phyloP scores from a whole-genome alignment of 1,284 basidiomycete species.

The Ganoderma lucidum region DNA sequence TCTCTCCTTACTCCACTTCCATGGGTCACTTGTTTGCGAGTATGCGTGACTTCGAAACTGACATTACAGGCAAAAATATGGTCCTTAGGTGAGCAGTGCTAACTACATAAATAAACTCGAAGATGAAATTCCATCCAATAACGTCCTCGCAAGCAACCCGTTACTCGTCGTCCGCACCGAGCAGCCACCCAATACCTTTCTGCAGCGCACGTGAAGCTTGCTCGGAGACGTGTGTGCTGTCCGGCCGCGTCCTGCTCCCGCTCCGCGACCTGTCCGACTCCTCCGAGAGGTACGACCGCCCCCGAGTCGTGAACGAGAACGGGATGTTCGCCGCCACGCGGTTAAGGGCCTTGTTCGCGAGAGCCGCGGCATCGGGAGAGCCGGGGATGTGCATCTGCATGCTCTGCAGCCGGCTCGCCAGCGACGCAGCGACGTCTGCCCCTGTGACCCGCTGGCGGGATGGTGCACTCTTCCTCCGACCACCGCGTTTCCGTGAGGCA shows the following conservation, averaged over 20 bases:
- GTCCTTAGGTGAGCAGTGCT: neutral
- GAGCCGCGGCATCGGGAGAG: slow-evolving; percentile 75
- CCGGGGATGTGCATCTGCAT: slow-evolving; percentile 59
- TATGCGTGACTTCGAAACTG: neutral
- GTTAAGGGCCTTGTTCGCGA: slow-evolving; percentile 77
- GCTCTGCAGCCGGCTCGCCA: slow-evolving; percentile 63
- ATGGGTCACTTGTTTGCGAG: neutral
- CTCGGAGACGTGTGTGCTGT: slow-evolving; percentile 68
- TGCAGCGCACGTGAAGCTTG: slow-evolving; percentile 79
- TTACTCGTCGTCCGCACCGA: slow-evolving; percentile 74
- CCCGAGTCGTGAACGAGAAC: slow-evolving; percentile 61
- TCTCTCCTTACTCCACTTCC: neutral
- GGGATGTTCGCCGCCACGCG: slow-evolving; percentile 83
- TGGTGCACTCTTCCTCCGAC: slow-evolving; percentile 14
- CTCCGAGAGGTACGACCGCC: slow-evolving; percentile 53
- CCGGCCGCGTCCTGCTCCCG: slow-evolving; percentile 49
- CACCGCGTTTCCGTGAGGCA: slow-evolving; percentile 29
- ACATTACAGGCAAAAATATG: neutral
- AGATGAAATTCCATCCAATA: neutral
- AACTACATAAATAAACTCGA: slow-evolving; percentile 9
- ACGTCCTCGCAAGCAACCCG: slow-evolving; percentile 9
- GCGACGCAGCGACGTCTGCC: slow-evolving; percentile 51
- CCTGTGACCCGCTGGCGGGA: slow-evolving; percentile 25
- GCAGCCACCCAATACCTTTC: slow-evolving; percentile 87
- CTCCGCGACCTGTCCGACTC: slow-evolving; percentile 51